A percentile compares a stretch with the other conserved stretches of the same genome.
Conservation (phyloP, 2,329 filamentous ascomycete genomes). For the Cordyceps fumosorosea region DNA sequence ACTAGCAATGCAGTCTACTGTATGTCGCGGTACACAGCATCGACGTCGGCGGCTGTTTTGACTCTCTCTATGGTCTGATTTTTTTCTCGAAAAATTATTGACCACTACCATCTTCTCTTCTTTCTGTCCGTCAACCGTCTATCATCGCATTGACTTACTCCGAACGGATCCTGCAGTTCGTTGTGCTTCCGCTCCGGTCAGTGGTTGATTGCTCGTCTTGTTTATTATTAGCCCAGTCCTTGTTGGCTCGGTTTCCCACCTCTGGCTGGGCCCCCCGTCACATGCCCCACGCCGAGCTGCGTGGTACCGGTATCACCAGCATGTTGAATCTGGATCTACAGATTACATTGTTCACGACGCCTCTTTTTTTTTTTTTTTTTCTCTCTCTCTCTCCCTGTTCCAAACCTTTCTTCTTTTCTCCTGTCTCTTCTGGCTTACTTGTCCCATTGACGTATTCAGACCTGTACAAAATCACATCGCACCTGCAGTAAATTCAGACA, state of each 20-base stretch:
- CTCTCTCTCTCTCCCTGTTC: no score
- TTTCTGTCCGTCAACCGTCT: background rate
- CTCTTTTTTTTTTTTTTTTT: no score
- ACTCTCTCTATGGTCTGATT: no score
- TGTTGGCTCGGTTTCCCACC: background rate
- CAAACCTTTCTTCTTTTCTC: background rate
- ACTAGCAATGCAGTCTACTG: background rate
- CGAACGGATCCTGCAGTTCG: background rate
- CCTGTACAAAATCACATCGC: no score
- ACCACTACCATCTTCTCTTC: no score
- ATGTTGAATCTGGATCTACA: background rate
- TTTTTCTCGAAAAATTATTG: no score
- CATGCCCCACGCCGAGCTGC: background rate
- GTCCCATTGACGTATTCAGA: no score
- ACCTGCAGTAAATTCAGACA: no score
- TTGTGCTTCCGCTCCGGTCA: background rate
- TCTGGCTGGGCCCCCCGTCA: background rate
- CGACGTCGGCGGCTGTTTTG: background rate
- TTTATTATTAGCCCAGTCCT: conserved; percentile 2
- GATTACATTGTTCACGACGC: no score
- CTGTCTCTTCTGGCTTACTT: no score
- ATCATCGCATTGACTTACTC: background rate
- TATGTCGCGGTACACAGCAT: background rate
- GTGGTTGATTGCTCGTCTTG: background rate
- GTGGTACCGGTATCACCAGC: background rate